A percentile compares a stretch with the other conserved stretches of the same genome.
These are phyloP conservation scores for Phytopythium mirpurense DNA, from an alignment of 352 stramenopile species.

Conservation along the genomic window DNA sequence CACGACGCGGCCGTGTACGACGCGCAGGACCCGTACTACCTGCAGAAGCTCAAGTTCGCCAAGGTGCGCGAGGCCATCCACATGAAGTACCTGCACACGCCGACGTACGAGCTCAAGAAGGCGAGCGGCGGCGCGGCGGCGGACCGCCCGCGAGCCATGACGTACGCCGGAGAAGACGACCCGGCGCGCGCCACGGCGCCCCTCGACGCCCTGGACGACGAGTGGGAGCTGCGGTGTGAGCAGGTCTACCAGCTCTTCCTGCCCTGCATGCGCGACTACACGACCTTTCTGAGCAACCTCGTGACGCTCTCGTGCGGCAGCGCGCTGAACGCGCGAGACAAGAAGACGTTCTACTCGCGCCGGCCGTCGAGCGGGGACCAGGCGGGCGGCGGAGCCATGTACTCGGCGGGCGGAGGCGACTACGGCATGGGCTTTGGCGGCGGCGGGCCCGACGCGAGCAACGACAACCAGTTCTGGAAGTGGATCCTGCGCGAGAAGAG, in stretches of 20 bases:
- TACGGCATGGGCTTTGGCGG: constrained; percentile 28
- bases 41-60: constrained; percentile 70
- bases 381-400: constrained; percentile 7
- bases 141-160: neutral
- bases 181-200: constrained; percentile 20
- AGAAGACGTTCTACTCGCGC: constrained; percentile 76
- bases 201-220: constrained; percentile 52
- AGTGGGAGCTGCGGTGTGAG: constrained; percentile 70
- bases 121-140: constrained; percentile 22
- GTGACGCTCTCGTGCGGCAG: constrained; percentile 62
- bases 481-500: constrained; percentile 81
- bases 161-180: neutral
- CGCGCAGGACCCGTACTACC: constrained; percentile 56
- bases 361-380: constrained; percentile 46
- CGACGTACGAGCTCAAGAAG: constrained; percentile 53
- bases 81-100: constrained; percentile 63
- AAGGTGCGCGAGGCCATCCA: constrained; percentile 61
- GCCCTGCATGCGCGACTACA: constrained; percentile 67
- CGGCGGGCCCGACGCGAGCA: constrained; percentile 21
- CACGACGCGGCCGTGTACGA: constrained; percentile 42
- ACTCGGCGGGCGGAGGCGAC: constrained; percentile 1
- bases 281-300: constrained; percentile 57
- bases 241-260: constrained; percentile 66
- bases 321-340: constrained; percentile 65
- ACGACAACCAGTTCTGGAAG: constrained; percentile 72